These are phyloP conservation scores for Whalleya microplaca DNA, from an alignment of 2,329 filamentous ascomycete species.

Conservation along the genomic window DNA sequence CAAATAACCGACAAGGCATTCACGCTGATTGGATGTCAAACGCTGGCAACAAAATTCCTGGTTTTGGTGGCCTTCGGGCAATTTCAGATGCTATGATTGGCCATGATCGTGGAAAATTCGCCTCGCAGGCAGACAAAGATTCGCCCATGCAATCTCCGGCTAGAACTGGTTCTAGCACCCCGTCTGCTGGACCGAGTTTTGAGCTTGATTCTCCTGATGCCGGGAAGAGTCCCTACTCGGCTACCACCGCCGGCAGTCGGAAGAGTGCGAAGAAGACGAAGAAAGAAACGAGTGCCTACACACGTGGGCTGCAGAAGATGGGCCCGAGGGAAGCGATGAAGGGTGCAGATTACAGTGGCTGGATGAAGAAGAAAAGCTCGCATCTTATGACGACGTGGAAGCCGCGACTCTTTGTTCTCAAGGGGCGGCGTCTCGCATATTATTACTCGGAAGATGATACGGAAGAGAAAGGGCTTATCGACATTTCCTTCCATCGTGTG, in stretches of 20 bases:
- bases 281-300: slow-evolving; percentile 94
- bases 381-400: slow-evolving; percentile 99
- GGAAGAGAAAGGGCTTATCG: slow-evolving; percentile 93
- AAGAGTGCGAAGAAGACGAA: slow-evolving; percentile 71
- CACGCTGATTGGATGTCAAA: slow-evolving; percentile 63
- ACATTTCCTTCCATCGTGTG: slow-evolving; percentile 97
- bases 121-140: slow-evolving; percentile 56
- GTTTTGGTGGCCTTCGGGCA: slow-evolving; percentile 71
- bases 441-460: slow-evolving; percentile 94
- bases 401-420: slow-evolving; percentile 90
- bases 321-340: slow-evolving; percentile 81
- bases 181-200: slow-evolving; percentile 69
- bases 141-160: slow-evolving; percentile 66
- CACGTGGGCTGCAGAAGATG: slow-evolving; percentile 80
- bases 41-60: slow-evolving; percentile 52
- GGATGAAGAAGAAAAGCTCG: slow-evolving; percentile 99
- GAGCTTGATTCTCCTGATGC: slow-evolving; percentile 77
- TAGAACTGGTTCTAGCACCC: slow-evolving; percentile 75
- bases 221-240: slow-evolving; percentile 58
- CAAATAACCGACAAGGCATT: slow-evolving; percentile 47
- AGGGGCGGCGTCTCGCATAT: slow-evolving; percentile 88
- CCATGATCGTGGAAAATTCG: slow-evolving; percentile 55
- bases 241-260: slow-evolving; percentile 51
- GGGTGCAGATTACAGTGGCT: slow-evolving; percentile 90
- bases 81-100: slow-evolving; percentile 77